Base-by-base conservation (phyloP, 1,284 basidiomycete genomes). In the Schizophyllum amplum region DNA sequence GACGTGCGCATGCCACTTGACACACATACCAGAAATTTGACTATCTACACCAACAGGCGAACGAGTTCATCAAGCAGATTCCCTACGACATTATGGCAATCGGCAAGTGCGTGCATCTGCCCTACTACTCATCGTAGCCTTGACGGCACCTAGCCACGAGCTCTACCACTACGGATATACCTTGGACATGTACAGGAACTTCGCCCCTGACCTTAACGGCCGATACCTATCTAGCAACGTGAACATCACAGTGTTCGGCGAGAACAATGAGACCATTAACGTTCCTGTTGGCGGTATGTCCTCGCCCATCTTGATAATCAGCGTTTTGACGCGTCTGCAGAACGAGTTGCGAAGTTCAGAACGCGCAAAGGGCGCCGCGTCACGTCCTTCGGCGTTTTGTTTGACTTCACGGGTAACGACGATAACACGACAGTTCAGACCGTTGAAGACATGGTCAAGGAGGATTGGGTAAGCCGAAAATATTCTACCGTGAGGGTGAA, bases 31-130 rank as follows among this genome's bases (percentile, higher is more conserved):
- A 49, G 47, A 26, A 0, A 5, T n/a, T 11, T 24, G n/a, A 59
- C 46, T 23, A 49, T n/a, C 53, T 33, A 55, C 55, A 54, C 58
- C n/a, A 47, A 25, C 33, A 62, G 61, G 52, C 61, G 22, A 60
- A 60, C 22, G 58, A 62, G 23, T 62, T 62, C 69, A 78, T 95
- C 62, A 74, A 82, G 25, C 72, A 83, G 62, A 75, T 95, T 24
- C 84, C 87, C 0, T 95, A 93, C 66, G 94, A 96, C 67, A 65
- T 93, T 6, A 81, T 94, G 64, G 75, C 90, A 0, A 91, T 94
- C 59, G 93, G 94, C 66, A 95, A 95, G 82, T 85, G 63, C 55
- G 82, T 71, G 13, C 47, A 21, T 4, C 24, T 50, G 2, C 13
- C 2, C 21, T 21, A 24, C 13, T 15, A 20, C 11, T 4, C 33